Conservation (phyloP, 495 filamentous ascomycete genomes). For the Parathielavia hyrcaniae region DNA sequence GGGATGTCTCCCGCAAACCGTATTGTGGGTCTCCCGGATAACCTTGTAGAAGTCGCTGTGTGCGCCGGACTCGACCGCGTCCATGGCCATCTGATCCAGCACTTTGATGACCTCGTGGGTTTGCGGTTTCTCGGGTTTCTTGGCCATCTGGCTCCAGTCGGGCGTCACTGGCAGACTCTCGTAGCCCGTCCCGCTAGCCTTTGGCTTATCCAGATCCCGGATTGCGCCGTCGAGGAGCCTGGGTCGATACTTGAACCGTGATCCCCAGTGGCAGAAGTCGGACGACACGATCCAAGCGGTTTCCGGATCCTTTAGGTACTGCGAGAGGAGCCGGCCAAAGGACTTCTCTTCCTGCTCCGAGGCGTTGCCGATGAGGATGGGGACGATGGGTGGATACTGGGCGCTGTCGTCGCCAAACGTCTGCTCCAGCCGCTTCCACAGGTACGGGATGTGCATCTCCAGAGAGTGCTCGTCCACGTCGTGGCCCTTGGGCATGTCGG, state of each 20-base stretch:
- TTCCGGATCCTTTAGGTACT: constrained; percentile 67
- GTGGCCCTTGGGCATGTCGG: constrained; percentile 59
- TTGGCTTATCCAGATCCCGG: constrained; percentile 30
- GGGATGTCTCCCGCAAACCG: constrained; percentile 91
- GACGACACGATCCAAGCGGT: constrained; percentile 85
- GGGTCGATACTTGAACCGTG: constrained; percentile 69
- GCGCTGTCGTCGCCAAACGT: constrained; percentile 40
- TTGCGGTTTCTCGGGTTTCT: constrained; percentile 39
- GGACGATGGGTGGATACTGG: constrained; percentile 68
- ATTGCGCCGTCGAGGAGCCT: constrained; percentile 22
- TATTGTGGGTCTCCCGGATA: constrained; percentile 72
- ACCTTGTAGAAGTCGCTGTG: constrained; percentile 62
- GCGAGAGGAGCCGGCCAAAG: constrained; percentile 66
- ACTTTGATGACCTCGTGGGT: constrained; percentile 82
- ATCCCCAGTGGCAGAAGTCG: constrained; percentile 96
- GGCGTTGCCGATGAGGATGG: constrained; percentile 83
- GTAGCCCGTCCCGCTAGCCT: constrained; percentile 57
- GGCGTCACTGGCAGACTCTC: constrained; percentile 38
- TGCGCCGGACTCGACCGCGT: constrained; percentile 67
- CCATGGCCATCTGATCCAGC: constrained; percentile 77
- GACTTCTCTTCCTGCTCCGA: constrained; percentile 56
- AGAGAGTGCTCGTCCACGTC: constrained; percentile 92
- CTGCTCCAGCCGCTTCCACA: constrained; percentile 72
- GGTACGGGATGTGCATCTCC: constrained; percentile 93
- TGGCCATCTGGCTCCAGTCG: constrained; percentile 32